phyloP scores from a whole-genome alignment of 345 rosid species.

The Syzygium aromaticum region DNA sequence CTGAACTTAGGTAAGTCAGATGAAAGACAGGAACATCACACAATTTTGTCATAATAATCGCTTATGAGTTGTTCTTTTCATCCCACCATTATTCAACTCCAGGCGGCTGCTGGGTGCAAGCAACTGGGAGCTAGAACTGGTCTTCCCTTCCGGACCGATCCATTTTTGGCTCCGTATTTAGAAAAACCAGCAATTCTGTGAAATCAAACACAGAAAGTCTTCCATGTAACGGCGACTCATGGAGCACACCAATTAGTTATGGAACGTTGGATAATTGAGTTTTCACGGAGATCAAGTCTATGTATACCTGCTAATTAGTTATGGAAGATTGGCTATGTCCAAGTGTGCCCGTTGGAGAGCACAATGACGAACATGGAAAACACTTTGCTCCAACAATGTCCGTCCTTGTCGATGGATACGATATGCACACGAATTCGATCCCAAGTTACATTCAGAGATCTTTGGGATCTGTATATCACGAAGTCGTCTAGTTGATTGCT shows the following conservation, averaged over 20 bases:
- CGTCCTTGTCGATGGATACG: not conserved
- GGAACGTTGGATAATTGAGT: not conserved
- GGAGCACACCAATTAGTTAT: not conserved
- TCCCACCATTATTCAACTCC: conserved; percentile 5
- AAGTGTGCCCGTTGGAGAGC: not conserved
- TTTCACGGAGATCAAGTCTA: not conserved
- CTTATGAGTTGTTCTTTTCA: not conserved
- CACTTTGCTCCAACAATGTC: not conserved
- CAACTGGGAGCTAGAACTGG: conserved; percentile 67
- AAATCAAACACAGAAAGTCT: not conserved
- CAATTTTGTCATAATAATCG: not conserved
- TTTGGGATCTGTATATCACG: not conserved
- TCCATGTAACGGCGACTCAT: not conserved
- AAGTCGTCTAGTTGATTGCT: not conserved
- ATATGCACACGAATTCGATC: not conserved
- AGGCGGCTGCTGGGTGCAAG: conserved; percentile 77
- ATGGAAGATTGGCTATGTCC: not conserved
- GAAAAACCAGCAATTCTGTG: not conserved
- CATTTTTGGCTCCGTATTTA: conserved; percentile 38
- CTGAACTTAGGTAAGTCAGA: not conserved
- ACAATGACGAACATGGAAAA: not conserved
- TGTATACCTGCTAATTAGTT: not conserved
- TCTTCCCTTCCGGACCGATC: conserved; percentile 54
- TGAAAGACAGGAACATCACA: not conserved
- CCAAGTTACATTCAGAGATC: not conserved